Percentiles rank a stretch among this genome's conserved stretches.
Evolutionary conservation across 441 rosid genomes (phyloP).

Genomic region (Corymbia citriodora): DNA sequence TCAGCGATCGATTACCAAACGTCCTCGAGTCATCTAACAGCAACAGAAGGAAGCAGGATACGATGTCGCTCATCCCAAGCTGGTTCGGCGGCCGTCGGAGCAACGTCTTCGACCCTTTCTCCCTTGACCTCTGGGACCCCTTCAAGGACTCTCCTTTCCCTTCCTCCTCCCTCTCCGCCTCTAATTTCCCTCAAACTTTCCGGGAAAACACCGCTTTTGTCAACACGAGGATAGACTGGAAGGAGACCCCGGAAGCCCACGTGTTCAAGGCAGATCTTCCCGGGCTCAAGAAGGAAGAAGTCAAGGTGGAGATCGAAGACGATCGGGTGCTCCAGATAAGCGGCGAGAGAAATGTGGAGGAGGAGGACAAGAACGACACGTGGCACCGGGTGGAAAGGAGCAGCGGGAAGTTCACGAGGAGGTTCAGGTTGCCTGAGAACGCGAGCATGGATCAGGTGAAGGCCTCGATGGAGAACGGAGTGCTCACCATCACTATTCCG

Average conservation of each 20-base stretch:
- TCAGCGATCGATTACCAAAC: rapidly evolving
- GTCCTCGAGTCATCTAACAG: neutral
- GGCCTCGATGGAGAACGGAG: neutral
- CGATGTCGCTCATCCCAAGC: neutral
- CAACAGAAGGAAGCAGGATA: neutral
- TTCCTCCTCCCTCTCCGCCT: neutral
- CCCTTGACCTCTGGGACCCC: neutral
- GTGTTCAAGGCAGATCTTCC: neutral
- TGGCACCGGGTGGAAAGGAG: neutral
- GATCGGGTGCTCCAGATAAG: neutral
- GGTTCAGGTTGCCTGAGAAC: neutral
- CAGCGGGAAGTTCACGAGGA: neutral
- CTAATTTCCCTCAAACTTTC: neutral
- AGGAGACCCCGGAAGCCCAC: neutral
- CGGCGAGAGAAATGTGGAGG: neutral
- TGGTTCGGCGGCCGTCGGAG: neutral
- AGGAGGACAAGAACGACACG: neutral
- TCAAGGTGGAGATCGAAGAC: neutral
- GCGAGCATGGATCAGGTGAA: neutral
- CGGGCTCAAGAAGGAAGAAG: neutral
- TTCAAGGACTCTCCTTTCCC: neutral
- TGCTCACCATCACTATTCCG: neutral
- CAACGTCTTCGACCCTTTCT: neutral
- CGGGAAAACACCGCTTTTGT: neutral
- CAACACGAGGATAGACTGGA: neutral